A percentile compares a stretch with the other conserved stretches of the same genome.
Conservation (phyloP, 2,329 filamentous ascomycete genomes). For the Clonostachys sp. region DNA sequence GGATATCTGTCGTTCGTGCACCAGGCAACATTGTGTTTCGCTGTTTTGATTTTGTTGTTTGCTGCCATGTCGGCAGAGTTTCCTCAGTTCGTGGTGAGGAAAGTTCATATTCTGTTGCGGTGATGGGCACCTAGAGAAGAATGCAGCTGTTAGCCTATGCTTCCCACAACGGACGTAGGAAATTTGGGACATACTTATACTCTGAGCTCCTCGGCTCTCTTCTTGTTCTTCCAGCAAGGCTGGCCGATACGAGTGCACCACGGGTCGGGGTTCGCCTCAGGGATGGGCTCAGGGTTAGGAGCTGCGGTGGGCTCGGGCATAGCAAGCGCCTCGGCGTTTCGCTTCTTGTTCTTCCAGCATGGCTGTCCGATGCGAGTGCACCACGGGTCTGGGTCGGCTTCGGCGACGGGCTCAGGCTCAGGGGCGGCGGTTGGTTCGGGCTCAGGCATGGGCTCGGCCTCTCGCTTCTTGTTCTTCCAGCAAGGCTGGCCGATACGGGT, state of each 20-base stretch:
- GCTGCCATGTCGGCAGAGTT: too few relatives aligned
- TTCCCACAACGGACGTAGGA: too few relatives aligned
- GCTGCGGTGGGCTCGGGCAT: slow-evolving; percentile 18
- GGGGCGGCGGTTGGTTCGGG: slow-evolving; percentile 15
- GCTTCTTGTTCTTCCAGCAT: slow-evolving; percentile 25
- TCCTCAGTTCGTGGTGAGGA: too few relatives aligned
- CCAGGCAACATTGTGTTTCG: too few relatives aligned
- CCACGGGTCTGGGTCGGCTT: slow-evolving; percentile 15
- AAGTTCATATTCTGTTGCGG: too few relatives aligned
- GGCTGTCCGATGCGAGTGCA: slow-evolving; percentile 30
- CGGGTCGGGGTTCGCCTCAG: slow-evolving; percentile 10
- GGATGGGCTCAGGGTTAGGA: slow-evolving; percentile 3
- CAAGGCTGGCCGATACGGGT: slow-evolving; percentile 9
- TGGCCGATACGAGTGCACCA: slow-evolving; percentile 20
- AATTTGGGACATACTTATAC: too few relatives aligned
- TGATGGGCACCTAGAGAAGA: too few relatives aligned
- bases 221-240: slow-evolving; percentile 24
- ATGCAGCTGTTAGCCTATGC: too few relatives aligned
- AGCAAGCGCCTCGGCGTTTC: not conserved
- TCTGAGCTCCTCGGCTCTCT: not conserved
- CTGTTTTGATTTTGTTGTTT: too few relatives aligned
- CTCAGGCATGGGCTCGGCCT: not conserved
- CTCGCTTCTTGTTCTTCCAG: not conserved
- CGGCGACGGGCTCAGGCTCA: slow-evolving; percentile 11
- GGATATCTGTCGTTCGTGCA: too few relatives aligned